Base-by-base conservation (phyloP, 1,284 basidiomycete genomes). In the Puccinia novopanici region DNA sequence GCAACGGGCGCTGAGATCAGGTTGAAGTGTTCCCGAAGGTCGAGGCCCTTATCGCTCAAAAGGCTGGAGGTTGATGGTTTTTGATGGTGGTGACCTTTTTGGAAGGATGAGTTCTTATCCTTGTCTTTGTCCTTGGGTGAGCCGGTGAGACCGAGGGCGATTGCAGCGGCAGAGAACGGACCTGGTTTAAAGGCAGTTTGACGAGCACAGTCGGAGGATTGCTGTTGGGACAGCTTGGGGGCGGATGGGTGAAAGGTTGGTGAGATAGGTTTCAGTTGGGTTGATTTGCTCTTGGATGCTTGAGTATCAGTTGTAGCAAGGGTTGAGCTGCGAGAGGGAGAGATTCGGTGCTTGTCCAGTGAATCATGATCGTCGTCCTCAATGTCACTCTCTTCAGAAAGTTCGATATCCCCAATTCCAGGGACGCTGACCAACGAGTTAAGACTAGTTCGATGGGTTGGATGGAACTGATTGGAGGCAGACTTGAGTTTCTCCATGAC, bases 381-480 rank as follows among this genome's bases (percentile, higher is more conserved):
- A 48, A 2, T 48, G 10, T 92, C 92, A 83, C 92, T 93, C 85
- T 93, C 92, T 84, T 93, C 92, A 83, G 91, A 92, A 83, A 93
- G 82, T 84, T 93, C 91, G 17, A 92, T 81, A 55, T 75, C 80
- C 22, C 89, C 90, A 75, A 89, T 74, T 92, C 91, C 8, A 91
- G 91, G 2, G 91, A 91, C 63, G 57, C 81, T 68, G 63, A 74
- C n/a, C 34, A 42, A 30, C 10, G 81, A 59, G 78, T 67, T 70
- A 37, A 74, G 57, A 74, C 75, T 42, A 30, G 67, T 45, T n/a
- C 50, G 52, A 45, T 68, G 68, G 50, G 27, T 17, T 19, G 30
- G 45, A 3, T 67, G 55, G 45, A 74, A 52, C 8, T 74, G 40
- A 27, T 57, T 45, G 57, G 70, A 81, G 22, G 59, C 54, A 40